A percentile compares a stretch with the other conserved stretches of the same genome.
Conservation (phyloP, 75 land plant species). For the Selaginella tamariscina region DNA sequence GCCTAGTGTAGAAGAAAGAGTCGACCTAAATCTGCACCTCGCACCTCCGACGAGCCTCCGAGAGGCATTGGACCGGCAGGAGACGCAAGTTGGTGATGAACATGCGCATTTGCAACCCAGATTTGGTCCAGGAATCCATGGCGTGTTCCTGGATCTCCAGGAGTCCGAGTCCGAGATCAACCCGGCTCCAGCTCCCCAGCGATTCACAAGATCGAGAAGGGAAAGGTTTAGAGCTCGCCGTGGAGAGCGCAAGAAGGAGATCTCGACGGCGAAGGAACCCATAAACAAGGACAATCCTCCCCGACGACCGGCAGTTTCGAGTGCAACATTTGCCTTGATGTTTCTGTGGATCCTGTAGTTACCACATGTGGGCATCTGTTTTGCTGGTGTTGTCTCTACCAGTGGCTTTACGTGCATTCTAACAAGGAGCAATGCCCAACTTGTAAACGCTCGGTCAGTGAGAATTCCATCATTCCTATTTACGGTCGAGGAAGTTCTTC, state of each 20-base stretch:
- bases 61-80: neutral
- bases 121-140: neutral
- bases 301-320: too few relatives aligned
- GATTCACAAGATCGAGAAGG: neutral
- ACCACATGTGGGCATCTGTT: constrained; percentile 81
- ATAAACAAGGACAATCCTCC: neutral
- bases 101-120: neutral
- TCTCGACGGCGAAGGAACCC: neutral
- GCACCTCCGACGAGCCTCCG: neutral
- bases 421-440: constrained; percentile 66
- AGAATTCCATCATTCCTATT: constrained; percentile 49
- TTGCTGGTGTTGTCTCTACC: constrained; percentile 79
- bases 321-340: constrained; percentile 73
- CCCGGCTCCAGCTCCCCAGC: neutral
- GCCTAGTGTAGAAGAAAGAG: neutral
- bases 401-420: constrained; percentile 63
- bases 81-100: neutral
- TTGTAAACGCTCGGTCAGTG: constrained; percentile 60
- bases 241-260: neutral
- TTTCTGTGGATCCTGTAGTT: constrained; percentile 67
- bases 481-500: constrained; percentile 54
- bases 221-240: neutral
- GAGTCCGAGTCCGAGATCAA: too few relatives aligned
- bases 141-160: constrained; percentile 1
- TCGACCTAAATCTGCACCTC: neutral